Evolutionary conservation across 257 asterid species (phyloP).

Genomic region (Coffea canephora): DNA sequence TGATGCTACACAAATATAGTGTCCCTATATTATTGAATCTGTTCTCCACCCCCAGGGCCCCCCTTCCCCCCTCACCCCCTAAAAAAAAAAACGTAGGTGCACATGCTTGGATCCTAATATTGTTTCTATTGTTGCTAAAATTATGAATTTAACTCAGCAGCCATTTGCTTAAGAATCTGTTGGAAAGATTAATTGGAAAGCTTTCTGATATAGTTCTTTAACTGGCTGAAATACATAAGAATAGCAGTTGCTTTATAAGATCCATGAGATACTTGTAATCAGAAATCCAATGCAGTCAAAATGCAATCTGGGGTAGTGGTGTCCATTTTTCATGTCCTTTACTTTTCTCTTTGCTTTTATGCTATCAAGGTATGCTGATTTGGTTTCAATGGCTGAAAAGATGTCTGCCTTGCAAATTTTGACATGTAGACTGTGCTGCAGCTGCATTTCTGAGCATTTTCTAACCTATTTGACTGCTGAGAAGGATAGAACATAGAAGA

Average conservation of each 20-base stretch:
- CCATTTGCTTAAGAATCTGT: not conserved
- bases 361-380: not conserved
- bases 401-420: not conserved
- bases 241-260: not conserved
- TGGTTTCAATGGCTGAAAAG: not conserved
- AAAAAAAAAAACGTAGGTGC: not conserved
- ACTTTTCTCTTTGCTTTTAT: no score
- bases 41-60: not conserved
- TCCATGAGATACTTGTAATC: not conserved
- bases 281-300: not conserved
- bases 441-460: not conserved
- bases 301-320: not conserved
- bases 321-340: not conserved
- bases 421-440: not conserved
- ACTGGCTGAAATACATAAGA: not conserved
- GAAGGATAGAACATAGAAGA: not conserved
- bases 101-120: not conserved
- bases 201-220: not conserved
- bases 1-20: not conserved
- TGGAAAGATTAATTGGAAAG: not conserved
- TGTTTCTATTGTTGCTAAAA: not conserved
- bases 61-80: not conserved
- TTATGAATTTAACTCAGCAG: not conserved
- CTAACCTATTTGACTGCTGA: no score
- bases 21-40: no score